phyloP scores from a whole-genome alignment of 192 early-diverging fungal genomes.

The Lunasporangiospora selenospora region DNA sequence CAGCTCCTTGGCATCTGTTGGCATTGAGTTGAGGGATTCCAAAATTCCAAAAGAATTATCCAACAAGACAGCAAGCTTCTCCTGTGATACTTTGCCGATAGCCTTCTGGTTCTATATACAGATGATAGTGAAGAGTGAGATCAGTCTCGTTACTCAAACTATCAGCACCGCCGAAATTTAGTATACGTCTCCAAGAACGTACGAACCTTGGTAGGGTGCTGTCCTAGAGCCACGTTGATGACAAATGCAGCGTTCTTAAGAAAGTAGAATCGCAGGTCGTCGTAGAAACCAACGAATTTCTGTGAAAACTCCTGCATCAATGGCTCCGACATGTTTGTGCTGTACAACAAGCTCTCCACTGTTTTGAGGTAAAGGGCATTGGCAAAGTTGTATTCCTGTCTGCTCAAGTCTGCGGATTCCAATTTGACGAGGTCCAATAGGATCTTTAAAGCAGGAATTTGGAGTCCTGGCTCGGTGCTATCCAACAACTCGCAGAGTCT shows the following conservation, averaged over 20 bases:
- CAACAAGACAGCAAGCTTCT: constrained; percentile 52
- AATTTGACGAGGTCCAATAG: constrained; percentile 73
- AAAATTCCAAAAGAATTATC: constrained; percentile 68
- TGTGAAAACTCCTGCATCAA: constrained; percentile 69
- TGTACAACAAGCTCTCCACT: constrained; percentile 63
- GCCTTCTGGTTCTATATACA: constrained; percentile 43
- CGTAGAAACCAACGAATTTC: constrained; percentile 78
- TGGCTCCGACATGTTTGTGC: constrained; percentile 63
- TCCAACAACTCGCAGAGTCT: constrained; percentile 59
- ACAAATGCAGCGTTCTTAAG: constrained; percentile 67
- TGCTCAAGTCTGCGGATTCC: constrained; percentile 57
- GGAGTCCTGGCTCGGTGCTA: constrained; percentile 73
- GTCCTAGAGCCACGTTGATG: constrained; percentile 25
- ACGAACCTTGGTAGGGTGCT: constrained; percentile 17
- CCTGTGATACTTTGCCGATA: constrained; percentile 8
- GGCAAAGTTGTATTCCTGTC: constrained; percentile 63
- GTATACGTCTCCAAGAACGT: too few species aligned
- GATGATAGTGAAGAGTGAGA: neutral
- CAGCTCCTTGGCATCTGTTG: constrained; percentile 57
- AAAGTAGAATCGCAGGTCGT: constrained; percentile 89
- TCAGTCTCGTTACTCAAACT: too few species aligned
- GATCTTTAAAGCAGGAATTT: constrained; percentile 76
- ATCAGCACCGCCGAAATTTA: too few species aligned
- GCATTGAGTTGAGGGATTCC: constrained; percentile 63
- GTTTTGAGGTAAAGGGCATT: constrained; percentile 69